These are phyloP conservation scores for Chytriomyces confervae DNA, from an alignment of 192 early-diverging fungal species.

Conservation along the genomic window DNA sequence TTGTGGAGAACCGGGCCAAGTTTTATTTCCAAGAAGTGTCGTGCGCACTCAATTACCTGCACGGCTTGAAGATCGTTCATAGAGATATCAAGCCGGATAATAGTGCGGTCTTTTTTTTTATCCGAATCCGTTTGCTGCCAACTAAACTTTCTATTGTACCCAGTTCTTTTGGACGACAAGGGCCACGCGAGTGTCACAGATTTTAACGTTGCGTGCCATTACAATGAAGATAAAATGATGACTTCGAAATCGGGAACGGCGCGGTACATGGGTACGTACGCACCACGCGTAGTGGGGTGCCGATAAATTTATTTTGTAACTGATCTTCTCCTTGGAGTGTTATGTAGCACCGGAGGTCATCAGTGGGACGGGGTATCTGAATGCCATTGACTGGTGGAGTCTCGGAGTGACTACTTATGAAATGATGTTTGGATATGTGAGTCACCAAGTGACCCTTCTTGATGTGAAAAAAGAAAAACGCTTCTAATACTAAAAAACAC, in stretches of 20 bases:
- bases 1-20: slow-evolving; percentile 73
- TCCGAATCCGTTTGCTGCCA: slow-evolving; percentile 48
- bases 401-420: slow-evolving; percentile 81
- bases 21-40: slow-evolving; percentile 91
- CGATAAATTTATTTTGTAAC: neutral
- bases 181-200: slow-evolving; percentile 94
- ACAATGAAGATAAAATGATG: slow-evolving; percentile 67
- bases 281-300: neutral
- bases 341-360: slow-evolving; percentile 54
- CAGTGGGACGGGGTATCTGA: slow-evolving; percentile 55
- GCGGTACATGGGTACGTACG: slow-evolving; percentile 65
- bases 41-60: slow-evolving; percentile 82
- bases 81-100: slow-evolving; percentile 96
- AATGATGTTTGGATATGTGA: slow-evolving; percentile 76
- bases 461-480: neutral
- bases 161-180: slow-evolving; percentile 74
- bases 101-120: slow-evolving; percentile 31
- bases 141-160: neutral
- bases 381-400: slow-evolving; percentile 78
- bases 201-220: slow-evolving; percentile 93
- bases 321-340: neutral
- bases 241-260: slow-evolving; percentile 88
- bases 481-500: neutral
- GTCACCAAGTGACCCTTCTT: neutral
- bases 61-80: slow-evolving; percentile 83